Evolutionary conservation across 23 red algal genomes (phyloP).

Genomic region (Gracilaria gracilis): DNA sequence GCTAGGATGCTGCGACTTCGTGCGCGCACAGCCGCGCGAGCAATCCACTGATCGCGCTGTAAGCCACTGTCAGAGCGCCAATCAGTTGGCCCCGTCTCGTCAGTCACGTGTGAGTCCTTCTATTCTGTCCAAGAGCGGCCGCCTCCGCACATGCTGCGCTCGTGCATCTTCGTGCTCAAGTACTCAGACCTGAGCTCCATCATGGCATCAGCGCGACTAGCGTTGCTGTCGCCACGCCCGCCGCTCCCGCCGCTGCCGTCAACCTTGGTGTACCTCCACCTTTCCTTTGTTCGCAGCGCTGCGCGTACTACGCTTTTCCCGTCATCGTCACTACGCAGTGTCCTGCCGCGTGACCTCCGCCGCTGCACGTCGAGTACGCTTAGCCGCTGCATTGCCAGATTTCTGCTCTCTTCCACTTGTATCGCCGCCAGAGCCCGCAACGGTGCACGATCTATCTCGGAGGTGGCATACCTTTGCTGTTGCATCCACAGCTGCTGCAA

Average conservation of each 20-base stretch:
- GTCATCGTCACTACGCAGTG: conserved; percentile 66
- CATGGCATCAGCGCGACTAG: not conserved
- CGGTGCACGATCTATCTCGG: conserved; percentile 89
- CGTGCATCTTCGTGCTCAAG: too few relatives aligned
- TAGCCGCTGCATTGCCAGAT: conserved; percentile 55
- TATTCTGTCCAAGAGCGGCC: too few relatives aligned
- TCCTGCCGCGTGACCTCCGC: conserved; percentile 16
- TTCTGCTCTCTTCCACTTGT: conserved; percentile 20
- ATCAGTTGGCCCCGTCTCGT: too few relatives aligned
- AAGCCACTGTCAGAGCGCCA: not conserved
- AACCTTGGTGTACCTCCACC: conserved; percentile 87
- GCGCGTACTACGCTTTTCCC: conserved; percentile 96
- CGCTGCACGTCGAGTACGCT: conserved; percentile 69
- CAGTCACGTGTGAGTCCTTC: too few relatives aligned
- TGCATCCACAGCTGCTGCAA: conserved; percentile 42
- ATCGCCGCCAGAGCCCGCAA: conserved; percentile 34
- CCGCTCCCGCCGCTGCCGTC: conserved; percentile 34
- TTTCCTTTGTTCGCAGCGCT: conserved; percentile 95
- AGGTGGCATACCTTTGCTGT: conserved; percentile 93
- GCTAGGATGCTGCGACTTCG: not conserved
- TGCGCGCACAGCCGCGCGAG: not conserved
- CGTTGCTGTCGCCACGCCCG: too few relatives aligned
- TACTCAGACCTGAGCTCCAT: too few relatives aligned
- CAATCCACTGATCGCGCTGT: not conserved
- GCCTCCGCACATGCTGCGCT: too few relatives aligned